A percentile compares a stretch with the other conserved stretches of the same genome.
Conservation (phyloP, 108 stramenopile species). For the Licmophora abbreviata region DNA sequence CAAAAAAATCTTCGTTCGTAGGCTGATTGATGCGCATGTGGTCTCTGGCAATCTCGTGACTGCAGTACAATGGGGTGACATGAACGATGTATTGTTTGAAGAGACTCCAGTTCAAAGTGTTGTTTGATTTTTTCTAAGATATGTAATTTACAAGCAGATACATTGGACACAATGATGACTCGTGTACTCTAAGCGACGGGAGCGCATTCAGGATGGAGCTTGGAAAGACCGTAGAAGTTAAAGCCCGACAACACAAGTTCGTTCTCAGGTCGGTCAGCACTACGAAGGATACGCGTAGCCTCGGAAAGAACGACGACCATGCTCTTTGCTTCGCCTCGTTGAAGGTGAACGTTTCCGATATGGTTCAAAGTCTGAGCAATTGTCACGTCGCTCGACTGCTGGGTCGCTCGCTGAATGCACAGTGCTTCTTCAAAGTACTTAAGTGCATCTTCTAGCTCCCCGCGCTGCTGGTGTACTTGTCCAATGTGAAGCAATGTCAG, state of each 20-base stretch:
- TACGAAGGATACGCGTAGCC: slow-evolving; percentile 28
- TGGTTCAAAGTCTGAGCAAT: slow-evolving; percentile 40
- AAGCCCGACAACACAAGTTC: slow-evolving; percentile 31
- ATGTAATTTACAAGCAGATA: no score
- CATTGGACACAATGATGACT: no score
- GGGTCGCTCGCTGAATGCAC: slow-evolving; percentile 26
- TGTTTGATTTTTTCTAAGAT: no score
- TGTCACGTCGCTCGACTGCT: not conserved
- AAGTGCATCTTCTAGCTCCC: slow-evolving; percentile 38
- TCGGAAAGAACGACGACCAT: slow-evolving; percentile 47
- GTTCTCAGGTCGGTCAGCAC: slow-evolving; percentile 17
- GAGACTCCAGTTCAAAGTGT: no score
- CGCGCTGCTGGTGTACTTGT: slow-evolving; percentile 50
- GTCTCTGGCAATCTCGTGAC: no score
- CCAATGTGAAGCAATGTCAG: slow-evolving; percentile 51
- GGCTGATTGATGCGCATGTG: slow-evolving; percentile 9
- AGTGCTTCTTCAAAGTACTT: slow-evolving; percentile 45
- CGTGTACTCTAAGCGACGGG: slow-evolving; percentile 35
- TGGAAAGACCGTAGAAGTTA: slow-evolving; percentile 41
- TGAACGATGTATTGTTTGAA: no score
- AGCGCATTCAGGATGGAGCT: slow-evolving; percentile 54
- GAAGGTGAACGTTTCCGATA: slow-evolving; percentile 48
- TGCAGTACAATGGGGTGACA: no score
- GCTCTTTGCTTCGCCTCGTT: slow-evolving; percentile 24
- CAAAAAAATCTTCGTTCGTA: slow-evolving; percentile 26